Evolutionary conservation across 2,329 filamentous ascomycete species (phyloP).

Genomic region (Daldinia sp.): DNA sequence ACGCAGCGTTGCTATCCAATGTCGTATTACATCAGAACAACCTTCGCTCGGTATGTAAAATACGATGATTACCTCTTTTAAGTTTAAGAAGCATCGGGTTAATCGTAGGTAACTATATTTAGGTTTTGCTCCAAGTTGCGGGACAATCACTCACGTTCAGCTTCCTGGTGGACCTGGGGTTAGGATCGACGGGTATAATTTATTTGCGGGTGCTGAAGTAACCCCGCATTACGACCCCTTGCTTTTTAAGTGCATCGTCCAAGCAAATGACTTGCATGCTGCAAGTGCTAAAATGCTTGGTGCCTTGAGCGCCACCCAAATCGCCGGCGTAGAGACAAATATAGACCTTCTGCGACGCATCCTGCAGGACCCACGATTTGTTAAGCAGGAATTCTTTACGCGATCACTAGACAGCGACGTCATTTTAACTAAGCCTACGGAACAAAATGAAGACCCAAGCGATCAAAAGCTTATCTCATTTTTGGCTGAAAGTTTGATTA

Average conservation of each 20-base stretch:
- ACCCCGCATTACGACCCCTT: background rate
- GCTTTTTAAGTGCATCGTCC: background rate
- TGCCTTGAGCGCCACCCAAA: background rate
- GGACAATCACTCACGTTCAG: background rate
- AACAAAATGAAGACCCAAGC: background rate
- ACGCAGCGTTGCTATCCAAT: background rate
- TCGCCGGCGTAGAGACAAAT: background rate
- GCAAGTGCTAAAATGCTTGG: background rate
- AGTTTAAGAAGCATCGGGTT: background rate
- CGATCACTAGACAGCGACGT: background rate
- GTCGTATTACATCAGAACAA: background rate
- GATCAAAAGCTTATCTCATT: background rate
- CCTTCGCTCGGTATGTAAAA: background rate
- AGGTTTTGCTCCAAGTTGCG: background rate
- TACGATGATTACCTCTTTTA: background rate
- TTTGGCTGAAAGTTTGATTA: background rate
- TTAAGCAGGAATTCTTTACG: background rate
- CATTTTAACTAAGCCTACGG: background rate
- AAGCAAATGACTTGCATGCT: background rate
- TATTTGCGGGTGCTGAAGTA: background rate
- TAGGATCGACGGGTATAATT: constrained; percentile 1
- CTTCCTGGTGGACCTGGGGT: background rate
- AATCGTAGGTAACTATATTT: background rate
- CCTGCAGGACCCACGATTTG: background rate
- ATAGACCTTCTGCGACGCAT: background rate